phyloP scores from a whole-genome alignment of 139 green algal genomes.

The Coccomyxa sp. region DNA sequence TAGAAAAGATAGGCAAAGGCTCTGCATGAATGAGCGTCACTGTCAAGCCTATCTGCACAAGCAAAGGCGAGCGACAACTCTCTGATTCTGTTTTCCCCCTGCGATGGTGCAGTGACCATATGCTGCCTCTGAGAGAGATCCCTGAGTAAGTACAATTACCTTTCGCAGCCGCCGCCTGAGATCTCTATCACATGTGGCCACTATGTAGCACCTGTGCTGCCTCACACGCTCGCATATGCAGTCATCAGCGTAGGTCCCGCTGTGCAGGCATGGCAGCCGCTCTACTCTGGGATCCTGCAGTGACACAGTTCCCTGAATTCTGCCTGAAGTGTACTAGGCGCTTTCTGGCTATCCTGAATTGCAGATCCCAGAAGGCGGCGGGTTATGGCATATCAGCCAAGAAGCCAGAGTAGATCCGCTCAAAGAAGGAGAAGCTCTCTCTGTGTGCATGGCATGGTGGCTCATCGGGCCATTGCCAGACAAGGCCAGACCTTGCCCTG shows the following conservation, averaged over 20 bases:
- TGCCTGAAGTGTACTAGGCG: too few relatives aligned
- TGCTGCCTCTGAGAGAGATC: not conserved
- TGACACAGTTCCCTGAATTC: too few relatives aligned
- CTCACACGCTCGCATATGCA: slow-evolving; percentile 91
- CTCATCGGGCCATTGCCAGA: too few relatives aligned
- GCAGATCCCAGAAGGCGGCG: too few relatives aligned
- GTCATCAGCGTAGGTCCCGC: slow-evolving; percentile 98
- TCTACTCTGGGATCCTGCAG: slow-evolving; percentile 85
- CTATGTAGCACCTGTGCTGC: slow-evolving; percentile 98
- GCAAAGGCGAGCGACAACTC: too few relatives aligned
- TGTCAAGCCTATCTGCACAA: too few relatives aligned
- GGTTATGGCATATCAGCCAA: too few relatives aligned
- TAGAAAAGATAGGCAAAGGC: not conserved
- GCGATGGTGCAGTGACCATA: not conserved
- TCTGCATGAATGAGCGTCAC: not conserved
- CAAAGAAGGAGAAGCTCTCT: too few relatives aligned
- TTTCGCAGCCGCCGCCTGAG: slow-evolving; percentile 93
- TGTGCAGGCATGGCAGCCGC: slow-evolving; percentile 91
- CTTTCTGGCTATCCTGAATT: too few relatives aligned
- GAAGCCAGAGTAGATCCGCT: not conserved
- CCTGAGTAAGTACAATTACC: slow-evolving; percentile 26
- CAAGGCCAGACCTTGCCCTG: too few relatives aligned
- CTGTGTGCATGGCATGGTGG: too few relatives aligned
- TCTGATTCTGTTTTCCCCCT: not conserved
- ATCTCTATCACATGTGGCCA: slow-evolving; percentile 97